Conservation (phyloP, 2,329 filamentous ascomycete genomes). For the Alternaria sp. region DNA sequence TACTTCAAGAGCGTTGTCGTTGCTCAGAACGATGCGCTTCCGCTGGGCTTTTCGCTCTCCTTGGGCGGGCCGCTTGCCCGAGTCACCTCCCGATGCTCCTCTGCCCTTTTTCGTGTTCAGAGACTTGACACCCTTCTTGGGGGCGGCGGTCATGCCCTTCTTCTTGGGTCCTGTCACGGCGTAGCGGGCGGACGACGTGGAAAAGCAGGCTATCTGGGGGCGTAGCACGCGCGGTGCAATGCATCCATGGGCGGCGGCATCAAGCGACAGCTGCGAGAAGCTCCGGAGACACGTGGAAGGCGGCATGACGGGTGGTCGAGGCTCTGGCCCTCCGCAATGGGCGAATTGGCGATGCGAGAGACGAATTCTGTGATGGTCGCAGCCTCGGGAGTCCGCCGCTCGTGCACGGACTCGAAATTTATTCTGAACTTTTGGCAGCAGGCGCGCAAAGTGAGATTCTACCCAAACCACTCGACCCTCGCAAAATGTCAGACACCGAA, state of each 20-base stretch:
- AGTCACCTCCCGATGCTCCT: slow-evolving; percentile 48
- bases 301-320: slow-evolving; percentile 36
- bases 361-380: slow-evolving; percentile 20
- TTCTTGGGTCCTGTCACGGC: slow-evolving; percentile 34
- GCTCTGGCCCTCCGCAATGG: slow-evolving; percentile 36
- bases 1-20: slow-evolving; percentile 88
- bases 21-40: slow-evolving; percentile 90
- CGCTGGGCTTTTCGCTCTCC: slow-evolving; percentile 88
- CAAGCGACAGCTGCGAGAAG: slow-evolving; percentile 40
- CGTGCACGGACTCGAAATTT: slow-evolving; percentile 28
- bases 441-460: slow-evolving; percentile 1
- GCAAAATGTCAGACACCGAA: slow-evolving; percentile 35
- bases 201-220: slow-evolving; percentile 41
- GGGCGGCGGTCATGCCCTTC: slow-evolving; percentile 32
- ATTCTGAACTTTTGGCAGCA: slow-evolving; percentile 9
- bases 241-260: slow-evolving; percentile 28
- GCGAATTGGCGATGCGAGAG: slow-evolving; percentile 26
- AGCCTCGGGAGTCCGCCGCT: slow-evolving; percentile 36
- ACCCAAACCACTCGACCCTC: not conserved
- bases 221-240: slow-evolving; percentile 33
- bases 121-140: slow-evolving; percentile 47
- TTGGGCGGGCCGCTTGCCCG: slow-evolving; percentile 62
- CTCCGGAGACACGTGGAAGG: slow-evolving; percentile 41
- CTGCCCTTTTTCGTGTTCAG: slow-evolving; percentile 53
- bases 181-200: slow-evolving; percentile 40